A percentile compares a stretch with the other conserved stretches of the same genome.
Conservation (phyloP, 257 asterid species). For the Ehretia macrophylla region DNA sequence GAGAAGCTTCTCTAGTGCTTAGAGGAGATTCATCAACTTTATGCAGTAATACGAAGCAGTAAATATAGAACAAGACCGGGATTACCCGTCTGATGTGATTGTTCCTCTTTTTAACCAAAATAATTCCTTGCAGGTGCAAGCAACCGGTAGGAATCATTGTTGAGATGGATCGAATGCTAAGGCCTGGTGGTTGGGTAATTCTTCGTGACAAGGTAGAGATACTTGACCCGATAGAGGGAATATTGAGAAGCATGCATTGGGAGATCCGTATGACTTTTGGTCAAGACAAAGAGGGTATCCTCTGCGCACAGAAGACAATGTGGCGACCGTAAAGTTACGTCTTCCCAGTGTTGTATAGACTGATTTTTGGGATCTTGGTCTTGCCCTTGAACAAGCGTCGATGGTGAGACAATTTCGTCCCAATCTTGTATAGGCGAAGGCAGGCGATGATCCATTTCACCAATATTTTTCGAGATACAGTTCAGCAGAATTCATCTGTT, state of each 20-base stretch:
- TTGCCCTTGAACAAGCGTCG: background rate
- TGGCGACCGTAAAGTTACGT: slow-evolving; percentile 68
- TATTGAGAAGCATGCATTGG: slow-evolving; percentile 78
- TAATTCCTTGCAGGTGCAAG: slow-evolving; percentile 58
- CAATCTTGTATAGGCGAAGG: background rate
- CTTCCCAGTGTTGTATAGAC: slow-evolving; percentile 8
- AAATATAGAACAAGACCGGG: too few species aligned
- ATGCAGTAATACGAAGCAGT: too few species aligned
- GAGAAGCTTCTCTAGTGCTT: too few species aligned
- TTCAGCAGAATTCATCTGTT: background rate
- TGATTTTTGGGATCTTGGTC: background rate
- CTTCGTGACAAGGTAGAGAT: slow-evolving; percentile 80
- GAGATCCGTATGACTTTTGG: slow-evolving; percentile 79
- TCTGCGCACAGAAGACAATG: slow-evolving; percentile 68
- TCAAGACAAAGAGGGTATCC: slow-evolving; percentile 70
- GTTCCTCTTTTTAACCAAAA: background rate
- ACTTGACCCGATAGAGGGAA: slow-evolving; percentile 70
- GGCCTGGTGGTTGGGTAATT: slow-evolving; percentile 92
- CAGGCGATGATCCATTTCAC: too few species aligned
- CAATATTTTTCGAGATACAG: too few species aligned
- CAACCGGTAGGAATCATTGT: slow-evolving; percentile 65
- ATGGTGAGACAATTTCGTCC: background rate
- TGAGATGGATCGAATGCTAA: slow-evolving; percentile 83
- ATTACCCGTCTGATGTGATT: background rate
- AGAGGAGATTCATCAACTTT: too few species aligned